phyloP scores from a whole-genome alignment of 2,329 filamentous ascomycete species.

The Colletotrichum sp. region DNA sequence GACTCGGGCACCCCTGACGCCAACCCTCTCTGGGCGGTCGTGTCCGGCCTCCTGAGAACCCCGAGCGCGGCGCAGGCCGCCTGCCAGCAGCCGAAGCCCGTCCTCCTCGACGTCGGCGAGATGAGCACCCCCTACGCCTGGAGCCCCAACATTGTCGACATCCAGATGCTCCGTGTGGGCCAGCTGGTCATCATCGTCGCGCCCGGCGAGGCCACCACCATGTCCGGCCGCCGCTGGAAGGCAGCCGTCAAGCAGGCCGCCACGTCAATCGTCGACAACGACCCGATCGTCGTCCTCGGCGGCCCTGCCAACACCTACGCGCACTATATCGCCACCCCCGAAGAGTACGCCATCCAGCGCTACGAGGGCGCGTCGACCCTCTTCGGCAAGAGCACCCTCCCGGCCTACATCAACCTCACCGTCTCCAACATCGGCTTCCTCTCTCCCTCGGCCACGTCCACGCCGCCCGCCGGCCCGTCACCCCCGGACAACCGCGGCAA shows the following conservation, averaged over 20 bases:
- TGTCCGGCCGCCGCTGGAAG: slow-evolving; percentile 90
- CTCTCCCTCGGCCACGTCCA: slow-evolving; percentile 47
- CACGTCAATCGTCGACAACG: slow-evolving; percentile 46
- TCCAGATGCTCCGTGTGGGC: slow-evolving; percentile 84
- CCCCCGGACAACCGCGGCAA: slow-evolving; percentile 80
- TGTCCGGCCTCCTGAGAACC: slow-evolving; percentile 73
- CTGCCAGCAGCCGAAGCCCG: slow-evolving; percentile 83
- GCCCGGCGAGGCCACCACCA: slow-evolving; percentile 89
- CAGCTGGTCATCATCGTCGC: slow-evolving; percentile 84
- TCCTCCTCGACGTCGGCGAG: slow-evolving; percentile 88
- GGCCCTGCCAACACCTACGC: slow-evolving; percentile 92
- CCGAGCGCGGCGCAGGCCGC: slow-evolving; percentile 72
- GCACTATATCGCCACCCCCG: slow-evolving; percentile 79
- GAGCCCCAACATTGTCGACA: slow-evolving; percentile 90
- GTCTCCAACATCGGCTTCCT: slow-evolving; percentile 75
- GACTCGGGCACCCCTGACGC: slow-evolving; percentile 70
- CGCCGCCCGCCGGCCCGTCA: slow-evolving; percentile 58
- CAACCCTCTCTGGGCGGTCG: slow-evolving; percentile 81
- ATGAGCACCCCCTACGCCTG: slow-evolving; percentile 80
- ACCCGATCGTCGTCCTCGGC: slow-evolving; percentile 81
- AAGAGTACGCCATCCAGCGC: slow-evolving; percentile 84
- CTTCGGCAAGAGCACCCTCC: slow-evolving; percentile 81
- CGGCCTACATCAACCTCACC: slow-evolving; percentile 87
- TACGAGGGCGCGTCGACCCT: slow-evolving; percentile 96
- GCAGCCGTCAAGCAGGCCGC: slow-evolving; percentile 66